phyloP scores from a whole-genome alignment of 2,329 filamentous ascomycete genomes.

The Alternaria novae-zelandiae region DNA sequence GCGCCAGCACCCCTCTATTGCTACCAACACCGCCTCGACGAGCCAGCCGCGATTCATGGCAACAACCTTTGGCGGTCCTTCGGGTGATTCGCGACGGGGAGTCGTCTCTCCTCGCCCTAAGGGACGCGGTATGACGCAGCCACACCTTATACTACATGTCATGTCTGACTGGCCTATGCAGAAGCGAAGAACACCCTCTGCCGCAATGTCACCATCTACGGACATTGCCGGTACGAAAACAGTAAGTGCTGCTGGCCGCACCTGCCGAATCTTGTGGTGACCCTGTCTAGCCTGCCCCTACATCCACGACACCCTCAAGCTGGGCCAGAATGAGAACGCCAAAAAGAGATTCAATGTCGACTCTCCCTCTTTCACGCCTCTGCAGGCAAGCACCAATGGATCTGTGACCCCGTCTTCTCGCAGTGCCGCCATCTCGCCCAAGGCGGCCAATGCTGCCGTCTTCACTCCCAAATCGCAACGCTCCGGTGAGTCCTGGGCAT shows the following conservation, averaged over 20 bases:
- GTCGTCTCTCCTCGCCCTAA: conserved; percentile 53
- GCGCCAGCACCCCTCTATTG: conserved; percentile 20
- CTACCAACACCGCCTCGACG: conserved; percentile 20
- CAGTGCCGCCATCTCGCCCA: conserved; percentile 82
- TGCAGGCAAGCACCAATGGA: conserved; percentile 57
- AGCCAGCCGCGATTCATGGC: conserved; percentile 44
- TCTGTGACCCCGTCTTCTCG: conserved; percentile 60
- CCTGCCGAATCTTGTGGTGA: conserved; percentile 23
- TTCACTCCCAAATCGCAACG: conserved; percentile 73
- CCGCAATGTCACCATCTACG: conserved; percentile 91
- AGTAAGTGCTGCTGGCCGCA: conserved; percentile 53
- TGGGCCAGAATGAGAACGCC: conserved; percentile 58
- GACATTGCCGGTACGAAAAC: conserved; percentile 90
- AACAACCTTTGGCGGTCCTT: conserved; percentile 44
- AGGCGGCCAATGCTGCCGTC: conserved; percentile 85
- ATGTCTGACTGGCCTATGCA: conserved; percentile 36
- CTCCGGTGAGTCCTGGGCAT: conserved; percentile 44
- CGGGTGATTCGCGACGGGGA: conserved; percentile 50
- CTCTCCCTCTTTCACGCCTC: conserved; percentile 91
- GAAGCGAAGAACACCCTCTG: conserved; percentile 87
- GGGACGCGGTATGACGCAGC: conserved; percentile 48
- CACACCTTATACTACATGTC: conserved; percentile 1
- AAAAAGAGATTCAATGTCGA: conserved; percentile 92
- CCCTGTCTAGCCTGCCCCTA: conserved; percentile 69
- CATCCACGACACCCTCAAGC: conserved; percentile 80